These are phyloP conservation scores for Suillus sp. DNA, from an alignment of 768 basidiomycete genomes.

Conservation along the genomic window DNA sequence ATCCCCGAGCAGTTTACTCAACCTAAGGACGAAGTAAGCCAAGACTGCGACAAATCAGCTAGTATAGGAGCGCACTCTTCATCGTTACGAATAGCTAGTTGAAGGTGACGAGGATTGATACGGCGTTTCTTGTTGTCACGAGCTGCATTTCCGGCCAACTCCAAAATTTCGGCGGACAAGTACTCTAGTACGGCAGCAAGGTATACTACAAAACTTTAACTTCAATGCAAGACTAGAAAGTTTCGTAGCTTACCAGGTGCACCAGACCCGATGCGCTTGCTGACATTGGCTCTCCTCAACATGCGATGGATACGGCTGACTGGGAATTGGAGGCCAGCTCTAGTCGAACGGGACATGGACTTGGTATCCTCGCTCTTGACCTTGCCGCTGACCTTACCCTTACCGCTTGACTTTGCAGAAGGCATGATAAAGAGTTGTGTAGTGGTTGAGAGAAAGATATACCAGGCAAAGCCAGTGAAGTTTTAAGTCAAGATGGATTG, in stretches of 20 bases:
- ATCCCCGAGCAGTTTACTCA: constrained; percentile 71
- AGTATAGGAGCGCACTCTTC: constrained; percentile 62
- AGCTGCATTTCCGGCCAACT: constrained; percentile 88
- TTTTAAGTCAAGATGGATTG: background rate
- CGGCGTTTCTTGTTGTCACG: constrained; percentile 94
- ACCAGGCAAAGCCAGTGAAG: background rate
- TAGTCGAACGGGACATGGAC: constrained; percentile 70
- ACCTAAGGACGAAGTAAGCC: constrained; percentile 37
- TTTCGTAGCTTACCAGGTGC: constrained; percentile 64
- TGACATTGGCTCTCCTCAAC: constrained; percentile 84
- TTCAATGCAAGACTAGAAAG: background rate
- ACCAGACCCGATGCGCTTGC: constrained; percentile 85
- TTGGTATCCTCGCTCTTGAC: constrained; percentile 50
- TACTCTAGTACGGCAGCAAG: constrained; percentile 93
- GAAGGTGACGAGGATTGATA: constrained; percentile 93
- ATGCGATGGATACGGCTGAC: constrained; percentile 94
- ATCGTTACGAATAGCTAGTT: constrained; percentile 93
- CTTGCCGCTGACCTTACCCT: constrained; percentile 52
- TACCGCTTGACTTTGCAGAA: constrained; percentile 28
- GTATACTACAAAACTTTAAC: constrained; percentile 57
- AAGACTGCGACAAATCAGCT: background rate
- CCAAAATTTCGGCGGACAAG: constrained; percentile 90
- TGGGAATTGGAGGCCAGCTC: constrained; percentile 83
- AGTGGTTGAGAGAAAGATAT: background rate
- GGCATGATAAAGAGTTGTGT: constrained; percentile 25